Percentiles rank a stretch among this genome's conserved stretches.
Evolutionary conservation across 2,329 filamentous ascomycete species (phyloP).

Genomic region (Lasiodiplodia citricola): DNA sequence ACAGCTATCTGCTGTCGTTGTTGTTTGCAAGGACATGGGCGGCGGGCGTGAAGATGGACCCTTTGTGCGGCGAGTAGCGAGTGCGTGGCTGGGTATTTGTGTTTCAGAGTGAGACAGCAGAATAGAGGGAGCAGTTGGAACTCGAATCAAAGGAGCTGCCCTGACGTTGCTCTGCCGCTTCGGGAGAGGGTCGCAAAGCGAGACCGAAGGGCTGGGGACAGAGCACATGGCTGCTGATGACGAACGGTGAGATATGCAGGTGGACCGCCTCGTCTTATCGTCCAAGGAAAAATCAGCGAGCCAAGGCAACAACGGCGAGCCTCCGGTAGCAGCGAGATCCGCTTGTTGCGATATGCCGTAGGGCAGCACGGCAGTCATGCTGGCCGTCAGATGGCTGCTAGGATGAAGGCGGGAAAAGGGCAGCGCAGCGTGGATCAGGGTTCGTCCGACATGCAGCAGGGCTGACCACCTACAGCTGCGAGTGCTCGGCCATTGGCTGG

Average conservation of each 20-base stretch:
- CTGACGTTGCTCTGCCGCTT: not conserved
- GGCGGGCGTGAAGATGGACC: not conserved
- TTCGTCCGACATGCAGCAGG: slow-evolving; percentile 3
- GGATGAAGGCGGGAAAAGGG: not conserved
- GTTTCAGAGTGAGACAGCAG: slow-evolving; percentile 8
- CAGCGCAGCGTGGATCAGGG: slow-evolving; percentile 7
- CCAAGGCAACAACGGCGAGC: not conserved
- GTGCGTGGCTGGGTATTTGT: slow-evolving; percentile 2
- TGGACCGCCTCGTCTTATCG: slow-evolving; percentile 25
- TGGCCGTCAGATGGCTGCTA: slow-evolving; percentile 4
- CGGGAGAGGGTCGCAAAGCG: not conserved
- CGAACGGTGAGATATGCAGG: slow-evolving; percentile 6
- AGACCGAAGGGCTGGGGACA: not conserved
- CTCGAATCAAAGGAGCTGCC: not conserved
- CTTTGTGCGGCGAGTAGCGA: not conserved
- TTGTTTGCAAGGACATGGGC: not conserved
- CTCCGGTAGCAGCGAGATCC: not conserved
- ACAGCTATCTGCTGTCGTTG: not conserved
- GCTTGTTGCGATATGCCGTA: not conserved
- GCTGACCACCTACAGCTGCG: slow-evolving; percentile 10
- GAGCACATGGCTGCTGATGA: slow-evolving; percentile 1
- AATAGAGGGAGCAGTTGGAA: not conserved
- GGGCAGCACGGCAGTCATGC: slow-evolving; percentile 5
- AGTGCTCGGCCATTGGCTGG: not conserved
- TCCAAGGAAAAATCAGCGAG: slow-evolving; percentile 14